These are phyloP conservation scores for Podospora tetraspora DNA, from an alignment of 495 filamentous ascomycete genomes.

Conservation along the genomic window DNA sequence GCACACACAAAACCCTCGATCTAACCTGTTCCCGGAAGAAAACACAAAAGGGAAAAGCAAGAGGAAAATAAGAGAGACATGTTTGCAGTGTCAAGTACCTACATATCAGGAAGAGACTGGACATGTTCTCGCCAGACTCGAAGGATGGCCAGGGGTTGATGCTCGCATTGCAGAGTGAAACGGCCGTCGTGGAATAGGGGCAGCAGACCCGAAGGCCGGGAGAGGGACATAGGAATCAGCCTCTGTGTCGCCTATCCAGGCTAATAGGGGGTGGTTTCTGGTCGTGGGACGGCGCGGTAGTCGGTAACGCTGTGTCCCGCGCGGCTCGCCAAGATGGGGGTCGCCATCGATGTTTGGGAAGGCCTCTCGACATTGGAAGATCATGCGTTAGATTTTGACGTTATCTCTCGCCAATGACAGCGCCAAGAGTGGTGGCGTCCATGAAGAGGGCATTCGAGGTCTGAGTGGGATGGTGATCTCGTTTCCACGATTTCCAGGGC, in stretches of 20 bases:
- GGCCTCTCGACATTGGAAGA: background rate
- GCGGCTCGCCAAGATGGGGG: conserved; percentile 13
- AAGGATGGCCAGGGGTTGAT: conserved; percentile 6
- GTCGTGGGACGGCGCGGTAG: background rate
- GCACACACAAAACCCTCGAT: background rate
- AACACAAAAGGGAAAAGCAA: background rate
- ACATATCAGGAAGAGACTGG: background rate
- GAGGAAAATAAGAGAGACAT: background rate
- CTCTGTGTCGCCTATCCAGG: conserved; percentile 11
- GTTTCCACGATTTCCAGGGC: background rate
- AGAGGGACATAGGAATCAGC: conserved; percentile 9
- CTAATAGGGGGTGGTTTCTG: conserved; percentile 6
- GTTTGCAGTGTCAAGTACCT: background rate
- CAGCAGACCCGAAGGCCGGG: conserved; percentile 6
- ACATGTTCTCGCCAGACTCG: background rate
- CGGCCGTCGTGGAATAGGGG: background rate
- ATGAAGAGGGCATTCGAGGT: background rate
- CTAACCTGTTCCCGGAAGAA: background rate
- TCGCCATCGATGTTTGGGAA: conserved; percentile 4
- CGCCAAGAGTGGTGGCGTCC: background rate
- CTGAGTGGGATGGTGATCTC: background rate
- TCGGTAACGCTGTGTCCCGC: conserved; percentile 6
- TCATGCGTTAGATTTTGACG: conserved; percentile 1
- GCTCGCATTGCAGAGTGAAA: conserved; percentile 14
- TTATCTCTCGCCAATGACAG: conserved; percentile 17